Conservation (phyloP, 192 early-diverging fungal species). For the Coemansia sp. region DNA sequence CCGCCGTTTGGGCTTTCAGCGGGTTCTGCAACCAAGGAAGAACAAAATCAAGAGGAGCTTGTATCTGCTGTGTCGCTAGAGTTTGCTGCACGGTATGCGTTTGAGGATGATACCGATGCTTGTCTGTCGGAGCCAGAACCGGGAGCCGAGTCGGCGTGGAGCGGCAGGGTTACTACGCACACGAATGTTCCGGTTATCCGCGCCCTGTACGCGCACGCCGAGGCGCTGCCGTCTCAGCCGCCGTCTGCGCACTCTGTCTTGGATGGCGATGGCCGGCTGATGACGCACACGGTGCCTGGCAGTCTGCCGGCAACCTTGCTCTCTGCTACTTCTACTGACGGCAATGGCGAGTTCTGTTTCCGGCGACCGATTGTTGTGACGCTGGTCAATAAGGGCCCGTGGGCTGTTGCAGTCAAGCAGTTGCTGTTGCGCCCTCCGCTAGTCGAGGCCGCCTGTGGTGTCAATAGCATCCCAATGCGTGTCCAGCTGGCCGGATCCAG, state of each 20-base stretch:
- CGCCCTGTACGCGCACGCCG: constrained; percentile 20
- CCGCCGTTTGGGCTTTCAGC: constrained; percentile 7
- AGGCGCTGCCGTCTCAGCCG: constrained; percentile 14
- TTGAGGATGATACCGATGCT: background rate
- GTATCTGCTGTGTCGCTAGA: background rate
- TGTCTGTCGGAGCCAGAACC: background rate
- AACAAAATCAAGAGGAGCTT: constrained; percentile 2
- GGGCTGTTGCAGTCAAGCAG: constrained; percentile 17
- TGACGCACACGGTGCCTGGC: background rate
- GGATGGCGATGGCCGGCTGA: background rate
- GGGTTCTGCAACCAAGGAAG: background rate
- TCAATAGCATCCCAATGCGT: background rate
- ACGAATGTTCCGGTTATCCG: constrained; percentile 24
- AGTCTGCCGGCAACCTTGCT: constrained; percentile 11
- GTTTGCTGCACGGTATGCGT: constrained; percentile 4
- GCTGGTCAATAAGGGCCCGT: constrained; percentile 31
- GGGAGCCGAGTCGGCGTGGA: background rate
- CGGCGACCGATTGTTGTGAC: constrained; percentile 29
- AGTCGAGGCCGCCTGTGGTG: background rate
- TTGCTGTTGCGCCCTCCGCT: constrained; percentile 26
- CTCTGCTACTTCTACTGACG: background rate
- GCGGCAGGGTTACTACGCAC: constrained; percentile 13
- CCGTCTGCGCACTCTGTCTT: constrained; percentile 7
- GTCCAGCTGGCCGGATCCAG: constrained; percentile 24
- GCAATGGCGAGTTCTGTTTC: constrained; percentile 31